Percentiles rank a stretch among this genome's conserved stretches.
These are phyloP conservation scores for Penstemon newberryi DNA, from an alignment of 257 asterid genomes.

Conservation along the genomic window DNA sequence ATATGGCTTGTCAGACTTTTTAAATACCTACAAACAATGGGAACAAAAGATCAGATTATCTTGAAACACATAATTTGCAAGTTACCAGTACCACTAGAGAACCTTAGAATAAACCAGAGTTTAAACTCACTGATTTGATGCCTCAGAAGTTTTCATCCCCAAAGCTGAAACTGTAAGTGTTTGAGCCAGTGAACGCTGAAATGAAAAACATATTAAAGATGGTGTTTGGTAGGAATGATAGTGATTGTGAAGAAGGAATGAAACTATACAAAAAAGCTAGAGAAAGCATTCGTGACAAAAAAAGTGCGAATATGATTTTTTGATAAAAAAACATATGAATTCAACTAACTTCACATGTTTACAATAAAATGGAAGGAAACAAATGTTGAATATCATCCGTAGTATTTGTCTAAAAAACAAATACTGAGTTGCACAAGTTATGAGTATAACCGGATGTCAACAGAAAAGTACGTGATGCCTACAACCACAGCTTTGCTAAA, in stretches of 20 bases:
- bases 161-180: conserved; percentile 77
- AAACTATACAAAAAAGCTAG: background rate
- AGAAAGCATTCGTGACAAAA: background rate
- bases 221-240: conserved; percentile 11
- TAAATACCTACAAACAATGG: conserved; percentile 55
- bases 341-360: conserved; percentile 3
- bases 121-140: conserved; percentile 64
- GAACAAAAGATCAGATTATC: conserved; percentile 22
- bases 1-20: conserved; percentile 68
- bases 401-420: conserved; percentile 18
- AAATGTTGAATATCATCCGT: background rate
- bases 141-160: conserved; percentile 63
- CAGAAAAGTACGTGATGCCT: too few relatives aligned
- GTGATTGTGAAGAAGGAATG: conserved; percentile 1
- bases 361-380: conserved; percentile 17
- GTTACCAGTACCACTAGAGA: background rate
- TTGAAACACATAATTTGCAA: conserved; percentile 29
- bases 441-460: background rate
- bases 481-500: too few relatives aligned
- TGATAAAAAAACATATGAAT: background rate
- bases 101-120: conserved; percentile 16
- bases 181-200: conserved; percentile 95
- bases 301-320: background rate
- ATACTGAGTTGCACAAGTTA: background rate
- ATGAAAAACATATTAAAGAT: conserved; percentile 18